Percentiles rank a stretch among this genome's conserved stretches.
Conservation (phyloP, 768 basidiomycete genomes). For the Phlebiopsis flavidoalba region DNA sequence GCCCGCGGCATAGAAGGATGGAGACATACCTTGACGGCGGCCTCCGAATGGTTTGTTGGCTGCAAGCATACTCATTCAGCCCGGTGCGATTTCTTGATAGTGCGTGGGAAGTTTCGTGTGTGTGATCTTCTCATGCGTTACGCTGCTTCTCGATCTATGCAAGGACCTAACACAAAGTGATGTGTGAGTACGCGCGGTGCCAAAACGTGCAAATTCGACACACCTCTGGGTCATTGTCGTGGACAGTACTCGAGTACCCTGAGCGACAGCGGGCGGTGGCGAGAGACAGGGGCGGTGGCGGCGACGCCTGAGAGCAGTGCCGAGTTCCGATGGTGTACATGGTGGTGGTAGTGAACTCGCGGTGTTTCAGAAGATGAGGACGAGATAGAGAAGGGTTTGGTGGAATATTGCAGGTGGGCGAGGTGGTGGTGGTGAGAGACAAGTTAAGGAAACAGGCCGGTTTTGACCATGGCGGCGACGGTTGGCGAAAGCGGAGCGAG, state of each 20-base stretch:
- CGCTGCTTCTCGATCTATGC: conserved; percentile 30
- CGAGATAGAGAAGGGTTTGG: neutral
- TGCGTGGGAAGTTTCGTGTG: conserved; percentile 30
- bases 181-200: no score
- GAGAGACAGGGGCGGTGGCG: conserved; percentile 14
- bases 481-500: conserved; percentile 1
- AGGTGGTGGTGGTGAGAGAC: neutral
- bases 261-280: conserved; percentile 9
- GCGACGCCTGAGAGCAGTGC: conserved; percentile 20
- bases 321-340: conserved; percentile 23
- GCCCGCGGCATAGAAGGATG: neutral
- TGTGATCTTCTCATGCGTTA: conserved; percentile 27
- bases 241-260: conserved; percentile 26
- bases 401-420: neutral
- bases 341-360: conserved; percentile 9
- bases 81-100: conserved; percentile 28
- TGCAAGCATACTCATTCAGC: conserved; percentile 34
- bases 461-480: neutral
- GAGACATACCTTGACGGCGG: conserved; percentile 26
- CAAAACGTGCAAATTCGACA: neutral
- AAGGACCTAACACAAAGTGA: conserved; percentile 16
- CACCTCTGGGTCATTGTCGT: conserved; percentile 32
- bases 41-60: conserved; percentile 30
- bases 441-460: neutral
- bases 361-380: neutral